Evolutionary conservation across 495 filamentous ascomycete genomes (phyloP).

Genomic region (Bathelium albidoporum): DNA sequence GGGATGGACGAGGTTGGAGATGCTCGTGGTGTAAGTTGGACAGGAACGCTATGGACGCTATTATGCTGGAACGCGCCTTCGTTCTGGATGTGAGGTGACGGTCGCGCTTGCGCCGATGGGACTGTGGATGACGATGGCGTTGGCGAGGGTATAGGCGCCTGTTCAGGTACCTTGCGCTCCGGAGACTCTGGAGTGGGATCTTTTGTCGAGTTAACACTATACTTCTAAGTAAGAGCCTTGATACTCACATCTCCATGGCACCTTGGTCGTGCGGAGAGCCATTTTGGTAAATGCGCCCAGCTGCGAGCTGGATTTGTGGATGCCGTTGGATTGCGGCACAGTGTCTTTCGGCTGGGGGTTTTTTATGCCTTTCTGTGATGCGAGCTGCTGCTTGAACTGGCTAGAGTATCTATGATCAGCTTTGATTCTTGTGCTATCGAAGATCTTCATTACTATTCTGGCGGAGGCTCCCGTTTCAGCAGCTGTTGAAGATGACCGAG

Average conservation of each 20-base stretch:
- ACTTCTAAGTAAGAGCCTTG: neutral
- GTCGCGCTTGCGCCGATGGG: neutral
- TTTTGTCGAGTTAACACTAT: constrained; percentile 11
- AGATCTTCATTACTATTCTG: neutral
- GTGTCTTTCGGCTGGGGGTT: neutral
- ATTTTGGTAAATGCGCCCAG: constrained; percentile 49
- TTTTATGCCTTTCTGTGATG: neutral
- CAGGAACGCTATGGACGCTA: neutral
- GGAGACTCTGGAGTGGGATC: constrained; percentile 35
- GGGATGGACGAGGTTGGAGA: neutral
- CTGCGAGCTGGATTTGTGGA: constrained; percentile 14
- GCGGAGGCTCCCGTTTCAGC: constrained; percentile 42
- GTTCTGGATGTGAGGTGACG: neutral
- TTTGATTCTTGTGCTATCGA: neutral
- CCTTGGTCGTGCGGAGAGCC: constrained; percentile 46
- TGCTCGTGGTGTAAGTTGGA: constrained; percentile 5
- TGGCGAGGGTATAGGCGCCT: neutral
- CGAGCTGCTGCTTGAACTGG: constrained; percentile 49
- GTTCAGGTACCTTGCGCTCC: constrained; percentile 3
- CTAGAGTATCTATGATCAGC: constrained; percentile 34
- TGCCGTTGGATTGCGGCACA: constrained; percentile 9
- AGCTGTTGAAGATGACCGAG: constrained; percentile 60
- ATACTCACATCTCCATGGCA: constrained; percentile 45
- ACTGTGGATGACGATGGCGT: constrained; percentile 1
- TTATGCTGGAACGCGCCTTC: neutral